Percentiles rank a stretch among this genome's conserved stretches.
phyloP scores from a whole-genome alignment of 139 green algal genomes.

The Ettlia oleoabundans region DNA sequence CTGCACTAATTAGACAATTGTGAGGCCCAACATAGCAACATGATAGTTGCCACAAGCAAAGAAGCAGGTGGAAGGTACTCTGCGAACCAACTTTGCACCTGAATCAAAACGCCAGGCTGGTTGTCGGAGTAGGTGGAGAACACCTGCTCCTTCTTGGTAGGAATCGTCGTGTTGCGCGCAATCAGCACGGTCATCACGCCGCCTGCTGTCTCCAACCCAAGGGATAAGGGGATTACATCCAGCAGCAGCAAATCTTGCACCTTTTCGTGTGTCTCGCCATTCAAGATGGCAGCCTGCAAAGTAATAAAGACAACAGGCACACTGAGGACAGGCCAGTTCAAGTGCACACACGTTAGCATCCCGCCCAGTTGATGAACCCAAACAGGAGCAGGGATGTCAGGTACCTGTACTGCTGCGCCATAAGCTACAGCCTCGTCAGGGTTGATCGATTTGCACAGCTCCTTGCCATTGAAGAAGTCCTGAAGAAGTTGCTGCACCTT shows the following conservation, averaged over 20 bases:
- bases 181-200: constrained; percentile 95
- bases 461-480: constrained; percentile 99
- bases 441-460: constrained; percentile 99
- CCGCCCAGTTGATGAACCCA: no score
- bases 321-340: no score
- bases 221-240: constrained; percentile 89
- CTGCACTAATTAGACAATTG: neutral
- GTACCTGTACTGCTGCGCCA: constrained; percentile 67
- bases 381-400: no score
- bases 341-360: neutral
- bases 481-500: constrained; percentile 97
- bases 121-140: constrained; percentile 99
- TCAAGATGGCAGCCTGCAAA: constrained; percentile 94
- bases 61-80: no score
- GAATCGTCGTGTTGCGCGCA: constrained; percentile 96
- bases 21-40: no score
- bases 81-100: constrained; percentile 41
- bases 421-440: constrained; percentile 99
- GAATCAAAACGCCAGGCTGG: constrained; percentile 81
- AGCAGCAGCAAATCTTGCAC: constrained; percentile 98
- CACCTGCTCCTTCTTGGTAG: constrained; percentile 99
- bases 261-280: constrained; percentile 88
- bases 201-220: constrained; percentile 96
- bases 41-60: no score
- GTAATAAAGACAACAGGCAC: neutral